These are phyloP conservation scores for Ascomycota sp. DNA, from an alignment of 2,329 filamentous ascomycete species.

Conservation along the genomic window DNA sequence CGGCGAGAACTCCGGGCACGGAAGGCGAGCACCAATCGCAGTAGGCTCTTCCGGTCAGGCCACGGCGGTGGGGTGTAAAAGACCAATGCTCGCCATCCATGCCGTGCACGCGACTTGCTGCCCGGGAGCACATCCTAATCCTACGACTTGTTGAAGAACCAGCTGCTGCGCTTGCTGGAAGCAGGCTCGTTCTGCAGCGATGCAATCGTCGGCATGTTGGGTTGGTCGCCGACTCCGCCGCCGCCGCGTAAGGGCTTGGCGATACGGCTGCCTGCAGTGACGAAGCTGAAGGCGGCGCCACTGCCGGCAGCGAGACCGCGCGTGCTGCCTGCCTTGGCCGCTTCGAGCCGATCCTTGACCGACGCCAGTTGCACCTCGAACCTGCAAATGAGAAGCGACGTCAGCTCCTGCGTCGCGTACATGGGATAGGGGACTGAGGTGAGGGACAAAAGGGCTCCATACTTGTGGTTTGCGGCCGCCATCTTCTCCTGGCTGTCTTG, in stretches of 20 bases:
- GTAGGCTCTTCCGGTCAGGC: no score
- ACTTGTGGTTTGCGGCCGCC: conserved; percentile 93
- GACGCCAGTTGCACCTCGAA: conserved; percentile 94
- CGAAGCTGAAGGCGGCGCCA: conserved; percentile 52
- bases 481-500: conserved; percentile 98
- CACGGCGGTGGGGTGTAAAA: no score
- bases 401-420: not conserved
- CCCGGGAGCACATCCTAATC: no score
- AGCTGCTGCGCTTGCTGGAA: conserved; percentile 46
- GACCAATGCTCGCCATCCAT: no score
- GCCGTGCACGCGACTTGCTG: no score
- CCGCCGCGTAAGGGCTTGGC: conserved; percentile 49
- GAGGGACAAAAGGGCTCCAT: conserved; percentile 18
- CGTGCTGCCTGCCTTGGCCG: conserved; percentile 79
- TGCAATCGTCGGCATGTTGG: conserved; percentile 33
- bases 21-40: no score
- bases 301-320: conserved; percentile 54
- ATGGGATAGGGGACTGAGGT: not conserved
- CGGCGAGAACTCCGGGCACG: no score
- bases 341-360: conserved; percentile 93
- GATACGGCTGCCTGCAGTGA: conserved; percentile 41
- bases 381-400: conserved; percentile 24
- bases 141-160: conserved; percentile 50
- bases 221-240: conserved; percentile 23
- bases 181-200: conserved; percentile 35